Conservation (phyloP, 129 eudicot species). For the Smallanthus sonchifolius region DNA sequence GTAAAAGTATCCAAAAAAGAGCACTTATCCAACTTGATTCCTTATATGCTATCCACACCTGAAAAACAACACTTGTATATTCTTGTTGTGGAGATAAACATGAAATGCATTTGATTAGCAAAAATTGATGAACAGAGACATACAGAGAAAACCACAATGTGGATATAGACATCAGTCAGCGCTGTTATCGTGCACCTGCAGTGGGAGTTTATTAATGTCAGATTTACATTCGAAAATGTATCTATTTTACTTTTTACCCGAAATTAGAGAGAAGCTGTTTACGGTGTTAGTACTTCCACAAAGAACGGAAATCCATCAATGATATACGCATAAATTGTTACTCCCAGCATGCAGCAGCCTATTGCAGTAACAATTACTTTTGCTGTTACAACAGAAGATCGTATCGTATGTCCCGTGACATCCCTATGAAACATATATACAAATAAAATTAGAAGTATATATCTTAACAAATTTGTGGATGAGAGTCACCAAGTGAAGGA, state of each 20-base stretch:
- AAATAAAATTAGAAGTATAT: neutral
- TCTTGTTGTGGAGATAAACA: neutral
- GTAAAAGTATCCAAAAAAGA: slow-evolving; percentile 50
- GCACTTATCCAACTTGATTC: slow-evolving; percentile 61
- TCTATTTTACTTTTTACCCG: neutral
- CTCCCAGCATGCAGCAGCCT: neutral
- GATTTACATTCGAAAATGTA: too few relatives aligned
- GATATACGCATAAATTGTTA: neutral
- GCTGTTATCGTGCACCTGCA: slow-evolving; percentile 22
- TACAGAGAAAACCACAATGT: slow-evolving; percentile 54
- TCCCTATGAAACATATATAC: neutral
- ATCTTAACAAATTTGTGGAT: neutral
- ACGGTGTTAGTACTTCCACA: neutral
- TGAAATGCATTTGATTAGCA: neutral
- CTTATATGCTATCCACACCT: slow-evolving; percentile 87
- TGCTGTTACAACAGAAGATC: neutral
- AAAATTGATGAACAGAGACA: neutral
- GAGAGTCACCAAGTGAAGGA: neutral
- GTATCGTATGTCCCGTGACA: neutral
- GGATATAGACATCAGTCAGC: slow-evolving; percentile 55
- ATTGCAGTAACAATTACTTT: neutral
- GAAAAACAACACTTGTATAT: slow-evolving; percentile 1
- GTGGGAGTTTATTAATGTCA: too few relatives aligned
- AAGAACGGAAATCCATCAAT: slow-evolving; percentile 3
- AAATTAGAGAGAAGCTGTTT: neutral